Evolutionary conservation across 1,284 basidiomycete genomes (phyloP), one percentile per base, ranked within the genome.

Genomic region (Coniferiporia weirii): DNA sequence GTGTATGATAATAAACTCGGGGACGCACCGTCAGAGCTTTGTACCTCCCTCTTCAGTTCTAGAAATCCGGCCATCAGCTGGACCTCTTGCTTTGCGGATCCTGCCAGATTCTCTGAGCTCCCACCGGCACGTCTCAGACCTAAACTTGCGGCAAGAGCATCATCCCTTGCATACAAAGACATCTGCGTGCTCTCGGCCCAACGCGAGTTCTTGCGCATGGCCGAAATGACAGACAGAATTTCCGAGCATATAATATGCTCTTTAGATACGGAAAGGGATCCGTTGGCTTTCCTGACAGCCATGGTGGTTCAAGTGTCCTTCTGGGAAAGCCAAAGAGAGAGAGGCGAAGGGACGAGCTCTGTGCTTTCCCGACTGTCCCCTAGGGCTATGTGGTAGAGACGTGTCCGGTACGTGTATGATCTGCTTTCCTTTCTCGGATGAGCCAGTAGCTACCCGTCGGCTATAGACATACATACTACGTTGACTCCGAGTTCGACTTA

Each of bases 151-250:
- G 87, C 87, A 38, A 91, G 73, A 2, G 81, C 77, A 45, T 85
- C 80, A 67, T 88, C 83, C 63, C 83, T 76, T 57, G 81, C 72
- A 65, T 84, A 76, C 51, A 66, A 13, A 7, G 60, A 46, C 51
- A 81, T 79, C 67, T 84, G 80, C 45, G 81, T 77, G 50, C 82
- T 81, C 19, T 88, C 81, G 13, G 93, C 88, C 94, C 94, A 96
- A 53, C 94, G 85, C 52, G 93, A 93, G 74, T 96, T 96, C 76
- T 95, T 93, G 71, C 96, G 91, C 93, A 99, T 97, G n/a, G 86
- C 83, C 3, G 94, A 93, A 45, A 94, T 97, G 66, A 99, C 91
- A 10, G 93, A 81, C 57, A 95, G 81, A 64, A 98, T 91, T 78
- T 98, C 95, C 43, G 91, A 87, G 63, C 88, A 81, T 27, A 96